phyloP scores from a whole-genome alignment of 169 alveolate species.

The Plasmodium sp. region DNA sequence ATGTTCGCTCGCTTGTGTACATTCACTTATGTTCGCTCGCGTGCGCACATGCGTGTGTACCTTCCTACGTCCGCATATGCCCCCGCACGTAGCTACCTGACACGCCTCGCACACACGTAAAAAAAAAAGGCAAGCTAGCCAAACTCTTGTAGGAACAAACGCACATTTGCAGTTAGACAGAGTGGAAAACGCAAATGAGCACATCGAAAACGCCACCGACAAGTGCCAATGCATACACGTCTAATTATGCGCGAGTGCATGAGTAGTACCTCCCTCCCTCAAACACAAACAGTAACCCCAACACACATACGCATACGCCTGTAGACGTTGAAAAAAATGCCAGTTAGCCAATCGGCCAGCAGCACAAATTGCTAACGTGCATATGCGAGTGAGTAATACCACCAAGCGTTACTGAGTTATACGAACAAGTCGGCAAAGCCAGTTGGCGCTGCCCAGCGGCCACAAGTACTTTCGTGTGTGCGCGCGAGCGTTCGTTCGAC shows the following conservation, averaged over 20 bases:
- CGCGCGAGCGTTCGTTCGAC: background rate
- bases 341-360: background rate
- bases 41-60: background rate
- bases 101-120: background rate
- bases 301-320: background rate
- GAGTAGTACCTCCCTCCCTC: background rate
- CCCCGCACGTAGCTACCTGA: background rate
- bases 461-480: background rate
- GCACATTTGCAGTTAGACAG: background rate
- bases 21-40: background rate
- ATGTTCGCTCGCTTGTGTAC: background rate
- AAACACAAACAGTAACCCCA: background rate
- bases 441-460: background rate
- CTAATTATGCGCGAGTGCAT: constrained; percentile 1
- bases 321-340: background rate
- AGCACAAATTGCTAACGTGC: background rate
- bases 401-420: background rate
- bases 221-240: background rate
- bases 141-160: background rate
- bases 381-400: background rate
- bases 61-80: background rate
- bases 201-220: background rate
- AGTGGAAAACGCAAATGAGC: background rate
- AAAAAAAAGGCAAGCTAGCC: background rate
- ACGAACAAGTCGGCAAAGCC: background rate